Evolutionary conservation across 139 green algal genomes (phyloP).

Genomic region (Chlorella sp.): DNA sequence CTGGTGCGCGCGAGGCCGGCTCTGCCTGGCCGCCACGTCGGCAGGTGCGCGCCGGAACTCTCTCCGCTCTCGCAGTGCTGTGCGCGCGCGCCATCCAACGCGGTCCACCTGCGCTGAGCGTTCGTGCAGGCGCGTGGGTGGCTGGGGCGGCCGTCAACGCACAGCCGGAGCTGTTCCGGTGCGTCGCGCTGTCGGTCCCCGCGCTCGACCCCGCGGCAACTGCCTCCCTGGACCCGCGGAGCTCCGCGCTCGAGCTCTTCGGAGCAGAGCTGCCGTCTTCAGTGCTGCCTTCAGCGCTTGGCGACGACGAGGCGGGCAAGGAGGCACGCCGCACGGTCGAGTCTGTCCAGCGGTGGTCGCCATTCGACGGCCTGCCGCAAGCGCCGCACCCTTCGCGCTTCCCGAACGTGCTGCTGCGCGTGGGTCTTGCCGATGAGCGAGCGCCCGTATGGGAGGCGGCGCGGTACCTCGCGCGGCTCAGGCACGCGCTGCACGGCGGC

Average conservation of each 20-base stretch:
- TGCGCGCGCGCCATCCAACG: too few relatives aligned
- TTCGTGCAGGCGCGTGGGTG: slow-evolving; percentile 22
- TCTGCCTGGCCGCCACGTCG: slow-evolving; percentile 10
- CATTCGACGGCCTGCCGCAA: too few relatives aligned
- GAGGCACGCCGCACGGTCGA: too few relatives aligned
- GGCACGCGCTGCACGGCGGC: too few relatives aligned
- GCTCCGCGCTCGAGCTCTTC: too few relatives aligned
- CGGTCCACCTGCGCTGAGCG: too few relatives aligned
- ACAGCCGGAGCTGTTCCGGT: slow-evolving; percentile 7
- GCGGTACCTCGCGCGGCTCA: neutral
- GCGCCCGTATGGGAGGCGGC: neutral
- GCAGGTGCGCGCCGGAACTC: slow-evolving; percentile 15
- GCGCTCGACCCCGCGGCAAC: slow-evolving; percentile 1
- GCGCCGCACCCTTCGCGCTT: too few relatives aligned
- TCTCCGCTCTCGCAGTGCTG: too few relatives aligned
- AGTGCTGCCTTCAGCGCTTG: too few relatives aligned
- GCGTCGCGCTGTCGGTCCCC: slow-evolving; percentile 4
- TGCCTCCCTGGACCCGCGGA: neutral
- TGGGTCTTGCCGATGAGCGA: neutral
- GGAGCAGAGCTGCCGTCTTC: too few relatives aligned
- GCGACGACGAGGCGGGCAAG: neutral
- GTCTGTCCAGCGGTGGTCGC: too few relatives aligned
- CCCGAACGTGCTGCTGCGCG: neutral
- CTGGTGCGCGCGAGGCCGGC: neutral
- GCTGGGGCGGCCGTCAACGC: slow-evolving; percentile 10